Base-by-base conservation (phyloP, 164 flowering plant species). In the Umbilicus rupestris region DNA sequence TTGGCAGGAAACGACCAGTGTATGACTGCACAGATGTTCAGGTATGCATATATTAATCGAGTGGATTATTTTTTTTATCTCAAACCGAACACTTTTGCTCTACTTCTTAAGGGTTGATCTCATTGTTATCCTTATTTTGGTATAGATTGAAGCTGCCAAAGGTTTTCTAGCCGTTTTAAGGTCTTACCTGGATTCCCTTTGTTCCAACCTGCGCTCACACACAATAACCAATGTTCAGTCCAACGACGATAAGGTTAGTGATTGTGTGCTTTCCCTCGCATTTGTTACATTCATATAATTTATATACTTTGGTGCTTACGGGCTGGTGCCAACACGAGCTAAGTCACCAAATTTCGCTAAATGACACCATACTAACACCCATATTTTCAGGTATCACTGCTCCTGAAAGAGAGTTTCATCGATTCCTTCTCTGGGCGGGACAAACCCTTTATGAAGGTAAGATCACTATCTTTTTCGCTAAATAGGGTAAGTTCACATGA, bases 151-250 rank as follows among this genome's bases (percentile, higher is more conserved):
- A 77, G 99, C 97, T 72, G 96, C 93, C 57, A 89, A 84, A 68
- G 92, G 86, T 44, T 91, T 94, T 76, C 74, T 91, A 20, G 70
- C 75, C 29, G 90, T 85, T 46, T 68, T 94, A 62, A 81, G 97
- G 74, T 73, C 83, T 22, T 91, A 91, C 73, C 74, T 91, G 85
- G 97, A 94, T 70, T 83, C 89, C 33, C 90, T 94, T 64, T 89
- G 97, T 81, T 82, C 89, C 39, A 89, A 89, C 72, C 73, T 94
- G 72, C 95, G 97, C 12, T 89, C 98, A 46, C 98, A 91, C 65
- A 94, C 98, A 42, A 94, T 94, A 45, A 94, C 99, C 33, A 94
- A 91, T 73, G 99, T 94, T 65, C 99, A 94, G 65, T 89, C 97
- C 44, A 88, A 94, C 67, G 84, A 91, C 73, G 99, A 94, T 73